Evolutionary conservation across 73 alveolate genomes (phyloP), one percentile per base, ranked within the genome.

Genomic region (Paramecium tetraurelia): DNA sequence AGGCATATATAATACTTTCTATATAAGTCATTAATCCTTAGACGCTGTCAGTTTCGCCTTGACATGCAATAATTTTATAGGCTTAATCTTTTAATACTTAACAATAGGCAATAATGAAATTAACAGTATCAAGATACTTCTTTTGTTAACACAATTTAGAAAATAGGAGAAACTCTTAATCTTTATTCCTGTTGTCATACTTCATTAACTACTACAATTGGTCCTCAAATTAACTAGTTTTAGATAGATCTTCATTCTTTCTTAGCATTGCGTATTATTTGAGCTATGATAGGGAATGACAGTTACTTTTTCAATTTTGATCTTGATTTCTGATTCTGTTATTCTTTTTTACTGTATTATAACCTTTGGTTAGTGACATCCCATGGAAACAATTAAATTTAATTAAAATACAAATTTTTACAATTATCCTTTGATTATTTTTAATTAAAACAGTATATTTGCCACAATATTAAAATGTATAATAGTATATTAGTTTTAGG

Each of bases 391-490:
- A 53, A 53, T 53, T 53, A 53, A 53, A 3, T 53, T 53, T 53
- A 22, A 53, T 53, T 53, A 53, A 53, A 53, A 53, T 53, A 53
- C 69, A 53, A 53, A 1, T n/a, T 2, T 53, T 53, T 53, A 53
- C 31, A 53, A 53, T 53, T 53, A 53, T 53, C 69, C 69, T 53
- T 53, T 53, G 69, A 53, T 53, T 53, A 53, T 63, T 63, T 63
- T 63, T 63, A 31, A 63, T 63, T 63, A 63, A 63, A 63, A 53
- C 69, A 53, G 69, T 53, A 53, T 53, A 63, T 63, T 63, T 63
- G 84, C 84, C 84, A 63, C 84, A 63, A 63, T 63, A 63, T 63
- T 63, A 63, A 63, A 63, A 63, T 63, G 84, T 63, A 63, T 63
- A 63, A 63, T 63, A 63, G 84, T 63, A 63, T 72, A 72, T 72